Evolutionary conservation across 2,329 filamentous ascomycete species (phyloP), one percentile per base, ranked within the genome.

Genomic region (Akanthomyces uredinophilus): DNA sequence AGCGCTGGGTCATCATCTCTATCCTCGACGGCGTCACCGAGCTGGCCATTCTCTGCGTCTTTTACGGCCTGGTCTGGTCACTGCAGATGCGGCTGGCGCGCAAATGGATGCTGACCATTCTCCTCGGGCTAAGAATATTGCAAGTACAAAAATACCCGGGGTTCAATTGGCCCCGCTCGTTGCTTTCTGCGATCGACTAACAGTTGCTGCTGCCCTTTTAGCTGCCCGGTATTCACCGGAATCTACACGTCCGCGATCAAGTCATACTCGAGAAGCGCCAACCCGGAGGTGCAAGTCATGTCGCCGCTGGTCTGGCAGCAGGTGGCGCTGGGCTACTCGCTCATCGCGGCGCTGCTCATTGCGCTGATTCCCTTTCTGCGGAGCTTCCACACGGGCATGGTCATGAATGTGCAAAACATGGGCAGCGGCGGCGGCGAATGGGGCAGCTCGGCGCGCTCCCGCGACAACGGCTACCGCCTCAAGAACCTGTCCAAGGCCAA

Each of bases 301-400:
- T 41, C 60, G 47, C 63, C 61, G 14, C 58, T 68, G 6, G 55
- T 68, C 4, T 44, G 67, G 27, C 67, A 67, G 53, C 68, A 69
- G 49, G 41, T 61, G 24, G 64, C 64, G 14, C 43, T 69, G 5
- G 43, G 63, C 22, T 65, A 64, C 54, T 68, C 66, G 7, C 64
- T 69, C 51, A 64, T 67, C 29, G 68, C 66, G 11, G 66, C 66
- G 5, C 66, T 65, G 7, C 55, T 68, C 18, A 67, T 67, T 14
- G 68, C 68, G 50, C 54, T 68, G 27, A 66, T 64, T 24, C 64
- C 64, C 20, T 68, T 68, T 20, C 59, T 68, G 58, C 66, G 63
- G 37, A 66, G 66, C 35, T 66, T 69, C 49, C 60, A 63, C 58
- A 61, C 58, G 8, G 61, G 64, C 29, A 63, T 67, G 53, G 53